Base-by-base conservation (phyloP, 169 alveolate species). In the Neospora caninum region DNA sequence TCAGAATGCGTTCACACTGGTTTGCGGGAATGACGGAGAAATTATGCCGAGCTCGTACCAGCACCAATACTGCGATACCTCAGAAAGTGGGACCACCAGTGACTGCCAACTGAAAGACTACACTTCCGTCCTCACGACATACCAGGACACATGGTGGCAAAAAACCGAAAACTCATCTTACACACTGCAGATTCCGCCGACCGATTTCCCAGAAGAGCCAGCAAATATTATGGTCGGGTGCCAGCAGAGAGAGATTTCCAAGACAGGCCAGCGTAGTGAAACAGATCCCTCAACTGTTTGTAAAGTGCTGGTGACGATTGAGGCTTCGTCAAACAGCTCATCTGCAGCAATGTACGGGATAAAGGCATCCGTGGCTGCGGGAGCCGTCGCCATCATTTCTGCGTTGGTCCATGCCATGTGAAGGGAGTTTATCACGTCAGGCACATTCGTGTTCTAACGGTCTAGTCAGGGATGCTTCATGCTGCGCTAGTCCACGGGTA, bases 181-280 rank as follows among this genome's bases (percentile, higher is more conserved):
- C 42, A 69, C 82, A 29, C 39, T 69, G 34, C 34, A 69, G 82
- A 69, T 69, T 69, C 82, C 82, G 34, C 82, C 82, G 82, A 34
- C 34, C n/a, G 42, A 69, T 34, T 69, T 69, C 82, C 82, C 82
- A 34, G 82, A 69, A 7, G 34, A 29, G 82, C 34, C 82, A 34
- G 38, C 34, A 34, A 69, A 10, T 29, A 69, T 69, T 69, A 10
- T 31, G 34, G 42, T 69, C 22, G 82, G 82, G 42, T 69, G 82
- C 82, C 82, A 49, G 13, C 4, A 49, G 58, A 49, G 13, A 49
- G 58, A 4, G 4, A 13, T 13, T 49, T 13, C 4, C 22, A 13
- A 49, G 58, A 49, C 22, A 13, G 58, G 13, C 13, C 4, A 49
- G 22, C 13, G 22, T 49, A 49, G 58, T 13, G 58, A 49, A 49